Evolutionary conservation across 345 rosid species (phyloP).

Genomic region (Gossypium raimondii): DNA sequence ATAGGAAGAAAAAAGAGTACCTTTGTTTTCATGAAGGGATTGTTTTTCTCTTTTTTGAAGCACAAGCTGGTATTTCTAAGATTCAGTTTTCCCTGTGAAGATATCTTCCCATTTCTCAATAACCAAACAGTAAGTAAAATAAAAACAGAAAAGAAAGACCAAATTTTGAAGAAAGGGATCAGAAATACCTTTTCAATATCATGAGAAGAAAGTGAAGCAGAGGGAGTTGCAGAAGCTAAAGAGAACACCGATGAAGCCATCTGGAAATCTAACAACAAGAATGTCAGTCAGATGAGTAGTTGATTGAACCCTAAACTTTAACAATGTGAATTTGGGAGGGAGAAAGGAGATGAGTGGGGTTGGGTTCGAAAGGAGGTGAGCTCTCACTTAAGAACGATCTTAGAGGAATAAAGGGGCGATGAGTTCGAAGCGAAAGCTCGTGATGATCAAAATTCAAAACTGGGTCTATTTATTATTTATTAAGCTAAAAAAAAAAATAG

Average conservation of each 20-base stretch:
- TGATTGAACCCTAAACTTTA: not conserved
- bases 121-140: constrained; percentile 12
- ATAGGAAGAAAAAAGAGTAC: constrained; percentile 25
- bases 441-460: not conserved
- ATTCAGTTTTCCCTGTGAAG: constrained; percentile 53
- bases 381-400: not conserved
- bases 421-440: not conserved
- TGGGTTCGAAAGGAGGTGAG: not conserved
- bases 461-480: too few relatives aligned
- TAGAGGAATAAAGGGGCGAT: not conserved
- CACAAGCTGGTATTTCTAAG: constrained; percentile 40
- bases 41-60: constrained; percentile 30
- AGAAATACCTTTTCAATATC: constrained; percentile 52
- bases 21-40: constrained; percentile 44
- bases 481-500: too few relatives aligned
- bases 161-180: not conserved
- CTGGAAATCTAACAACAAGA: constrained; percentile 10
- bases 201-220: constrained; percentile 44
- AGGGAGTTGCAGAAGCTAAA: constrained; percentile 44
- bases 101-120: not conserved
- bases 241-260: constrained; percentile 72
- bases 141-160: not conserved
- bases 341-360: too few relatives aligned
- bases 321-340: not conserved
- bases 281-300: not conserved